Conservation (phyloP, 768 basidiomycete genomes). For the Clavulina sp. region DNA sequence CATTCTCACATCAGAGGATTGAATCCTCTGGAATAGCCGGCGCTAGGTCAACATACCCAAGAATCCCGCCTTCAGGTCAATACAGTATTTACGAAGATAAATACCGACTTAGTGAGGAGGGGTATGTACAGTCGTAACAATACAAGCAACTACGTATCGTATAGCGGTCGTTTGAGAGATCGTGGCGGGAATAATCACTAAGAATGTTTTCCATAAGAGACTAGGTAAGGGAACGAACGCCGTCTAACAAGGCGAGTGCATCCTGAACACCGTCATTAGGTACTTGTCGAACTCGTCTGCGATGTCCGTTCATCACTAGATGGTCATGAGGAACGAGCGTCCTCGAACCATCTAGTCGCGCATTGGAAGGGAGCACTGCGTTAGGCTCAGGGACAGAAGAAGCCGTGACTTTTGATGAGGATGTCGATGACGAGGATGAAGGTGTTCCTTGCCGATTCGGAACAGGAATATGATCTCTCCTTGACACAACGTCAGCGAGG, state of each 20-base stretch:
- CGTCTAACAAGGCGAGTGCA: conserved; percentile 56
- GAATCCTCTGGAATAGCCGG: no score
- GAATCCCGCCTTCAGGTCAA: no score
- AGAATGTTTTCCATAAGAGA: no score
- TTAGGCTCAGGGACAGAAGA: conserved; percentile 23
- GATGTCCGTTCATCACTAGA: conserved; percentile 42
- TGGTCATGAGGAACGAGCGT: conserved; percentile 43
- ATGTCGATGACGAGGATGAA: conserved; percentile 21
- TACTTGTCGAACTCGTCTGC: conserved; percentile 45
- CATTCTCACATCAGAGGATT: no score
- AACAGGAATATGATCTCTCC: conserved; percentile 59
- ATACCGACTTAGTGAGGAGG: no score
- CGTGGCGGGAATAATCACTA: no score
- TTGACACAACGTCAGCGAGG: conserved; percentile 78
- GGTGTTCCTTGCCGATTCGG: conserved; percentile 46
- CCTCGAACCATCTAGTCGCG: conserved; percentile 16
- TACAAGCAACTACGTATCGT: no score
- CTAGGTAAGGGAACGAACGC: no score
- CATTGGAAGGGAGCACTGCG: conserved; percentile 34
- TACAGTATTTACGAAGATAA: no score
- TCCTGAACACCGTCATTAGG: conserved; percentile 55
- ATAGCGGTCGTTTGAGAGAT: no score
- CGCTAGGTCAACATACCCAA: no score
- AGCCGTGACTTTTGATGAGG: neutral
- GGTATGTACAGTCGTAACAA: no score